phyloP scores from a whole-genome alignment of 352 stramenopile genomes.

The Phytophthora megakarya region DNA sequence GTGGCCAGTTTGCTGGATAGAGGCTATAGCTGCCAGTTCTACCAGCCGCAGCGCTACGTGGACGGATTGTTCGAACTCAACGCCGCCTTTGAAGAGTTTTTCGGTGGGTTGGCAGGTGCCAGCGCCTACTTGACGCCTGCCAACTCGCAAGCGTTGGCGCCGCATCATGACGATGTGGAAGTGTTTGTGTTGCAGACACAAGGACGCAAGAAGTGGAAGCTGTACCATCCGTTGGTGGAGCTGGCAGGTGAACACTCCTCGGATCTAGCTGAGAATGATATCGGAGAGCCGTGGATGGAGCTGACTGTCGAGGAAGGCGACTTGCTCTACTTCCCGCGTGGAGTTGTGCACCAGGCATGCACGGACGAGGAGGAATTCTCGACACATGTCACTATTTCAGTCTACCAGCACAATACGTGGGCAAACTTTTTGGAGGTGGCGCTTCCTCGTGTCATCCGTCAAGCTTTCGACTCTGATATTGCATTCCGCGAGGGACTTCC shows the following conservation, averaged over 20 bases:
- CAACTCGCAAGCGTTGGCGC: conserved; percentile 79
- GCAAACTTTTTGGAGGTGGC: conserved; percentile 87
- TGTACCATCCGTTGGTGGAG: conserved; percentile 78
- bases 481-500: conserved; percentile 75
- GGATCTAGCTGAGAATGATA: conserved; percentile 65
- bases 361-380: conserved; percentile 81
- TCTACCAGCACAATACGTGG: conserved; percentile 91
- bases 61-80: conserved; percentile 79
- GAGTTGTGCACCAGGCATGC: conserved; percentile 79
- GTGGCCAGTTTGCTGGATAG: conserved; percentile 65
- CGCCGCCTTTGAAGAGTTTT: conserved; percentile 76
- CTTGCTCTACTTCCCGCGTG: conserved; percentile 85
- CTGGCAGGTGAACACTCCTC: conserved; percentile 81
- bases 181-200: conserved; percentile 89
- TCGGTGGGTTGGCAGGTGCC: conserved; percentile 75
- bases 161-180: conserved; percentile 87
- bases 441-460: conserved; percentile 74
- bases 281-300: conserved; percentile 83
- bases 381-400: conserved; percentile 86
- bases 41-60: conserved; percentile 85
- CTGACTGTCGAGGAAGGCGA: conserved; percentile 85
- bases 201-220: conserved; percentile 89
- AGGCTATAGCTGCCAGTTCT: conserved; percentile 89
- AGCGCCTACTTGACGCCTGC: conserved; percentile 85
- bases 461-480: conserved; percentile 80